Conservation (phyloP, 495 filamentous ascomycete species). For the Aspergillus avenaceus region DNA sequence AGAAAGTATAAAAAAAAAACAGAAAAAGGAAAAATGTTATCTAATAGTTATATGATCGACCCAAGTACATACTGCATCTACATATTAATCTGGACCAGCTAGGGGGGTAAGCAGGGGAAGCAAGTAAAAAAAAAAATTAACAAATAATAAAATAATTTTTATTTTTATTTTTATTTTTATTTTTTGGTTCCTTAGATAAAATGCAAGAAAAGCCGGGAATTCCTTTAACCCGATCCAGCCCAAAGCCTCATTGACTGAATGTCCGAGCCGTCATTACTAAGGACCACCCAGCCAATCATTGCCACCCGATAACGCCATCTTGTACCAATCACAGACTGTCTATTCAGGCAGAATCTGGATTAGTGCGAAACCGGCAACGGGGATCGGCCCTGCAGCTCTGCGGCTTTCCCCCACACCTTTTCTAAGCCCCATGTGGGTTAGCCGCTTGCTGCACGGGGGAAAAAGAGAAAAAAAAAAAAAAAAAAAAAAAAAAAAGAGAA, state of each 20-base stretch:
- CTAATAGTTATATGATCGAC: background rate
- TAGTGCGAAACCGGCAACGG: slow-evolving; percentile 26
- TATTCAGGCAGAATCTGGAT: slow-evolving; percentile 6
- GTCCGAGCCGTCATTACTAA: slow-evolving; percentile 4
- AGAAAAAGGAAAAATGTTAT: background rate
- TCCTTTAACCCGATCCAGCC: background rate
- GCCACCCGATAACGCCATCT: slow-evolving; percentile 16
- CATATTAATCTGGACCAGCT: background rate
- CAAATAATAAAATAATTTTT: background rate
- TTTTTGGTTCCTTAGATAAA: too few species aligned
- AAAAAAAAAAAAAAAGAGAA: background rate
- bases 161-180: too few species aligned
- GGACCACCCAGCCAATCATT: slow-evolving; percentile 19
- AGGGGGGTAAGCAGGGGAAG: background rate
- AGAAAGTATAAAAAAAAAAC: background rate
- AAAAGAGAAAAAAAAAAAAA: background rate
- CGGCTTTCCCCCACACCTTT: slow-evolving; percentile 21
- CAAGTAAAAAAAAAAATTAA: background rate
- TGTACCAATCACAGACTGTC: slow-evolving; percentile 19
- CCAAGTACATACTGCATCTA: background rate
- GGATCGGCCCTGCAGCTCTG: slow-evolving; percentile 29
- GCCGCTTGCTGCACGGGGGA: background rate
- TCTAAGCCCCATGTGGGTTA: slow-evolving; percentile 7
- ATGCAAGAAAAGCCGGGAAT: background rate
- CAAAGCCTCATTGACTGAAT: background rate